A percentile compares a stretch with the other conserved stretches of the same genome.
phyloP scores from a whole-genome alignment of 495 filamentous ascomycete genomes.

The Podospora pseudopauciseta region DNA sequence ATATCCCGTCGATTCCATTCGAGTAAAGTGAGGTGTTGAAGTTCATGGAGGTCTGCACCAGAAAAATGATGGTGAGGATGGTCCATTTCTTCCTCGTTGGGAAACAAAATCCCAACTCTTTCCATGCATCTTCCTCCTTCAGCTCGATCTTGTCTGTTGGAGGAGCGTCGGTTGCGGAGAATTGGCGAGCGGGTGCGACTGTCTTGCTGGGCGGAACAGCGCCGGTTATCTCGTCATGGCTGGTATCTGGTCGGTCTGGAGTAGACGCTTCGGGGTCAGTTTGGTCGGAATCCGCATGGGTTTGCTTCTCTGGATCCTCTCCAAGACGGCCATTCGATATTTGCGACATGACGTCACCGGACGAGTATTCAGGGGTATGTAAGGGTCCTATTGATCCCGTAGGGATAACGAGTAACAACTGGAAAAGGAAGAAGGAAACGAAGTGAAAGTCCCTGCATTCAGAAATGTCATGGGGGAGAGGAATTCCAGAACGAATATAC shows the following conservation, averaged over 20 bases:
- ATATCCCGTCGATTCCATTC: slow-evolving; percentile 59
- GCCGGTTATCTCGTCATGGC: background rate
- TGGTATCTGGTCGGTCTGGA: background rate
- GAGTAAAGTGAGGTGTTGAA: slow-evolving; percentile 75
- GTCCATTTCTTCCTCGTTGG: slow-evolving; percentile 69
- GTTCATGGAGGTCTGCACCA: slow-evolving; percentile 80
- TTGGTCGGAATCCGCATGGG: background rate
- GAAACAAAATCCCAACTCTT: slow-evolving; percentile 63
- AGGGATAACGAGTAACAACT: background rate
- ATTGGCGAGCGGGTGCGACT: background rate
- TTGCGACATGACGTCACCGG: slow-evolving; percentile 3
- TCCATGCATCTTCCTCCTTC: slow-evolving; percentile 59
- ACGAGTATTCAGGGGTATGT: background rate
- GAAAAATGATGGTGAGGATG: slow-evolving; percentile 69
- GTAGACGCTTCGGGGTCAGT: background rate
- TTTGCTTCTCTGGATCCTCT: background rate
- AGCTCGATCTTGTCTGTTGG: slow-evolving; percentile 49
- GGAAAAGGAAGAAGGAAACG: background rate
- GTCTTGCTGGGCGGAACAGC: background rate
- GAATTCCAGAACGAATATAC: background rate
- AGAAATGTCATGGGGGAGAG: background rate
- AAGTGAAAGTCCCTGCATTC: background rate
- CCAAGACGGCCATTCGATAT: background rate
- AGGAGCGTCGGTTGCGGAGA: background rate
- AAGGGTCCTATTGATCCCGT: background rate